A percentile compares a stretch with the other conserved stretches of the same genome.
Evolutionary conservation across 768 basidiomycete species (phyloP).

Genomic region (Calvatia gigantea): DNA sequence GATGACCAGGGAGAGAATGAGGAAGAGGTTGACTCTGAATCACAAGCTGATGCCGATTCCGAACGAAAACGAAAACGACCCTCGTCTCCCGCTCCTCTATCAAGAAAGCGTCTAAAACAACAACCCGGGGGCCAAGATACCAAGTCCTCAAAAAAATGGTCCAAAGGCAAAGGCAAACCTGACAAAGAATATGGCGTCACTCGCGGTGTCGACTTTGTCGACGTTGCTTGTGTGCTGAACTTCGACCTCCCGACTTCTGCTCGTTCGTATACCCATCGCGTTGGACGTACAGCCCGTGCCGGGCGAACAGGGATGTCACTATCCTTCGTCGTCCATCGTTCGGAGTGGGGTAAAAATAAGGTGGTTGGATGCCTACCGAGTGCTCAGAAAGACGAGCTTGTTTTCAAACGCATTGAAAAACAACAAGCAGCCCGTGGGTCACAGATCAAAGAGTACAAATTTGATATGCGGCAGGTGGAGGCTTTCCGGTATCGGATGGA

Average conservation of each 20-base stretch:
- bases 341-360: slow-evolving; percentile 71
- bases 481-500: slow-evolving; percentile 98
- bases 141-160: slow-evolving; percentile 34
- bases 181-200: slow-evolving; percentile 92
- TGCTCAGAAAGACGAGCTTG: slow-evolving; percentile 70
- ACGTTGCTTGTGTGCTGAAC: slow-evolving; percentile 96
- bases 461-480: slow-evolving; percentile 95
- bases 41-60: slow-evolving; percentile 18
- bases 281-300: slow-evolving; percentile 95
- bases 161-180: slow-evolving; percentile 48
- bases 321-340: slow-evolving; percentile 76
- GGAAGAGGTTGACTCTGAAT: slow-evolving; percentile 17
- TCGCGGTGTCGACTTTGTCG: slow-evolving; percentile 94
- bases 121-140: background rate
- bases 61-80: slow-evolving; percentile 58
- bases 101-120: slow-evolving; percentile 11
- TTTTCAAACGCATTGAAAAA: slow-evolving; percentile 74
- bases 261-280: slow-evolving; percentile 89
- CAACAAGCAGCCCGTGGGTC: slow-evolving; percentile 62
- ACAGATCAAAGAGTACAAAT: slow-evolving; percentile 83
- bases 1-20: slow-evolving; percentile 9
- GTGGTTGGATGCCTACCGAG: slow-evolving; percentile 66
- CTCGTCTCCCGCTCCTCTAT: slow-evolving; percentile 32
- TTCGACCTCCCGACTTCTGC: slow-evolving; percentile 93
- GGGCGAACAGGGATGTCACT: slow-evolving; percentile 90